Evolutionary conservation across 495 filamentous ascomycete genomes (phyloP), one percentile per base, ranked within the genome.

Genomic region (Hypomontagnella submonticulosa): DNA sequence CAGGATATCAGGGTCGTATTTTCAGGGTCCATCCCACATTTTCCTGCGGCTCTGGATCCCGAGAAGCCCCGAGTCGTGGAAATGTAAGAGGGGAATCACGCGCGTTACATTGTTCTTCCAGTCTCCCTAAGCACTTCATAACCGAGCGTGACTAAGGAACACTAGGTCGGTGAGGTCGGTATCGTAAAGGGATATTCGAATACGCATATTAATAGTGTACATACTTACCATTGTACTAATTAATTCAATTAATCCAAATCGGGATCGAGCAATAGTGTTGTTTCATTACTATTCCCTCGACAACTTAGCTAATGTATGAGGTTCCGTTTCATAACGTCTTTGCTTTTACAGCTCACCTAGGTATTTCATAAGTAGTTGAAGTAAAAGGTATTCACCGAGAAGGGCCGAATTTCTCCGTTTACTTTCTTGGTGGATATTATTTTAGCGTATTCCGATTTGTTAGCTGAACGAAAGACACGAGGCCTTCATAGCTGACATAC

Each of bases 11-110:
- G 30, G 13, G 65, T 68, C 18, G 43, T 12, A 68, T 68, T 68
- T 68, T 68, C 65, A 68, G 65, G 65, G 65, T 63, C 65, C 65
- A 63, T 68, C 65, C 59, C 60, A 59, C 55, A 47, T 63, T 11
- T 60, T 63, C 43, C 65, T 59, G 59, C 60, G 65, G 65, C 65
- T 68, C 59, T 59, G 54, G 65, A 68, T 63, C 30, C 65, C 65
- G 59, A 59, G 33, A 51, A 60, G 55, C 59, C 55, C 59, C 65
- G 65, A 68, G 37, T 53, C 2, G 20, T 57, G 47, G 27, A 53
- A 57, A 9, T 16, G 46, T 58, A 37, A 66, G 63, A 40, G 50
- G 36, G 61, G 48, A 33, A 50, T 66, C 63, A 65, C 55, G 55
- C 40, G 48, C 42, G 62, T 50, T 30, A 27, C 40, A 58, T 2